These are phyloP conservation scores for Saxophila tyrrhenica DNA, from an alignment of 495 filamentous ascomycete species.

Conservation along the genomic window DNA sequence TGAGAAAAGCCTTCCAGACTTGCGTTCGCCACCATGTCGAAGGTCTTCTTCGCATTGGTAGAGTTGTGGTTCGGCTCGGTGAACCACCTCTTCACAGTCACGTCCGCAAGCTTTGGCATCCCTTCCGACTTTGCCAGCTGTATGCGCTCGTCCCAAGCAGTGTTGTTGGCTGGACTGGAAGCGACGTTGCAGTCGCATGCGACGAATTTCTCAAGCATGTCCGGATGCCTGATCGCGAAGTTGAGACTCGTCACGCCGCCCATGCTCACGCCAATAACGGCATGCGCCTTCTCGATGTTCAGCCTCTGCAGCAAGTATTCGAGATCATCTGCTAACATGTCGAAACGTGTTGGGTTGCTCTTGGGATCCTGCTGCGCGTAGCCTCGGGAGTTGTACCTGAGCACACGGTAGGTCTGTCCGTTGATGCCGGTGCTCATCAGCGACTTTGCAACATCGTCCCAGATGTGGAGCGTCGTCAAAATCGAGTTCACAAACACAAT, in stretches of 20 bases:
- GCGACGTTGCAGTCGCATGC: conserved; percentile 68
- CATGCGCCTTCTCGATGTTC: conserved; percentile 23
- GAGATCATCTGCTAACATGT: conserved; percentile 56
- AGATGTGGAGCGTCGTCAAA: conserved; percentile 60
- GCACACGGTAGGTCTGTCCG: conserved; percentile 49
- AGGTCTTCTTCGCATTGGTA: conserved; percentile 40
- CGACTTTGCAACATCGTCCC: conserved; percentile 54
- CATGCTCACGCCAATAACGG: conserved; percentile 60
- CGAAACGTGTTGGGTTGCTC: conserved; percentile 36
- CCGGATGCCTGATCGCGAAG: conserved; percentile 54
- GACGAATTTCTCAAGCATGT: conserved; percentile 47
- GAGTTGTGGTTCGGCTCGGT: conserved; percentile 48
- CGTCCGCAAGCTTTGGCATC: conserved; percentile 48
- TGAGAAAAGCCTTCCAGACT: conserved; percentile 57
- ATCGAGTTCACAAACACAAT: conserved; percentile 68
- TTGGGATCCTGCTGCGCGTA: conserved; percentile 28
- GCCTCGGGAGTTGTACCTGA: conserved; percentile 62
- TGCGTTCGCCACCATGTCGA: conserved; percentile 51
- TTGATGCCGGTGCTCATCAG: conserved; percentile 48
- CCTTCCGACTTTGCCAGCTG: conserved; percentile 51
- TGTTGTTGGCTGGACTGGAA: conserved; percentile 54
- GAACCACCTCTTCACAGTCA: conserved; percentile 68
- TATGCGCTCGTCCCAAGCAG: conserved; percentile 67
- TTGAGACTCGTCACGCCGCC: conserved; percentile 66
- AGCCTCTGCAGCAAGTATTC: conserved; percentile 30